Evolutionary conservation across 2,329 filamentous ascomycete species (phyloP), one percentile per base, ranked within the genome.

Genomic region (Apiospora hydei): DNA sequence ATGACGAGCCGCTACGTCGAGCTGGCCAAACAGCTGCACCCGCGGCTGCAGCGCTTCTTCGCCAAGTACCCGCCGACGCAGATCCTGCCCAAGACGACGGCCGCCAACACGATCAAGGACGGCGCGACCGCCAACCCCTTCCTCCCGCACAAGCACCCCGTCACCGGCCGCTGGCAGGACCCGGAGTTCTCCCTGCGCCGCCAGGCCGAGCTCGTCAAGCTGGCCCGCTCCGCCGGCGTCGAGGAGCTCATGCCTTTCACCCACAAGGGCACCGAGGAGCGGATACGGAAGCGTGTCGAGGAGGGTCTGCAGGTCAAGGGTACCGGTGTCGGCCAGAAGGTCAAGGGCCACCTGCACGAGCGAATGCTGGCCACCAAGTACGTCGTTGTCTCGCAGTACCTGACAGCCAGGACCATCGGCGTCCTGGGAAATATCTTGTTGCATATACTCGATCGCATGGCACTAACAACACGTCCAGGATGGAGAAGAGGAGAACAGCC

Each of bases 331-430:
- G 96, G 95, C 72, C 92, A 98, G 84, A 91, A 89, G 83, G 96
- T 98, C 82, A 99, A 98, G 92, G 96, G 96, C 83, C 96, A 98
- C 84, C 88, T 91, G 78, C 94, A 95, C 90, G 96, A 99, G 87
- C 90, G 96, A 81, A 93, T 92, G 79, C 86, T 98, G 85, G 92
- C 93, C 84, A 87, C 89, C 74, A 91, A 92, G 87, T 90, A 90
- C 75, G 90, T 74, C 75, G 90, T 74, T 16, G 21, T 69, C 47
- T n/a, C 61, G 68, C 53, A 7, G n/a, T 24, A n/a, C 4, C 57
- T 64, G 10, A 18, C 8, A 41, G 18, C 41, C 4, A 41, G 18
- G 8, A 64, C 14, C 18, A 41, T 41, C 13, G 18, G 57, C 21
- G 14, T 41, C 34, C 18, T 64, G 30, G 34, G 18, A n/a, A 2